phyloP scores from a whole-genome alignment of 495 filamentous ascomycete species.

The Aspergillus sclerotiicarbonarius region DNA sequence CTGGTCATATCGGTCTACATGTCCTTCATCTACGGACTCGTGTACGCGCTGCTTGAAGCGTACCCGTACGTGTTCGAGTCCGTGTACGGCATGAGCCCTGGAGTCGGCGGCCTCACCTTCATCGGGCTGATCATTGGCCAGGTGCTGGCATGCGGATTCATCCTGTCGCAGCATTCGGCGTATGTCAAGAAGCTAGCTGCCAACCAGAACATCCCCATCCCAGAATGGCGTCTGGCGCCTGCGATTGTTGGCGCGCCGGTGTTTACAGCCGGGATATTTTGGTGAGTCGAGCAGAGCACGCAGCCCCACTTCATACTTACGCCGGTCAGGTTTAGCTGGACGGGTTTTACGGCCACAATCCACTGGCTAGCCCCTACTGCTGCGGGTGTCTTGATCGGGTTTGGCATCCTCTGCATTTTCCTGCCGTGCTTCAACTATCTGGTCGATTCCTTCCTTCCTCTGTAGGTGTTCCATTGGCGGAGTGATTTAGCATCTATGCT shows the following conservation, averaged over 20 bases:
- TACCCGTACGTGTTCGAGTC: slow-evolving; percentile 27
- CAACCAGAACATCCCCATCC: slow-evolving; percentile 63
- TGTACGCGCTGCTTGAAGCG: slow-evolving; percentile 33
- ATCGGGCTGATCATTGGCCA: slow-evolving; percentile 24
- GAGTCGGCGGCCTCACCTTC: slow-evolving; percentile 20
- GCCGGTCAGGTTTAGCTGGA: slow-evolving; percentile 41
- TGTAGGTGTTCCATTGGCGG: slow-evolving; percentile 40
- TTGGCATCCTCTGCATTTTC: slow-evolving; percentile 26
- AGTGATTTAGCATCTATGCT: background rate
- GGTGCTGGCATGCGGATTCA: slow-evolving; percentile 27
- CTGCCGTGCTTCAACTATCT: slow-evolving; percentile 27
- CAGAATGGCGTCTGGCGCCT: slow-evolving; percentile 33
- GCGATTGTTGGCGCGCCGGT: slow-evolving; percentile 49
- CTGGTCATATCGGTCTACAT: slow-evolving; percentile 33
- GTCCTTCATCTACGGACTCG: slow-evolving; percentile 29
- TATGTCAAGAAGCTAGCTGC: slow-evolving; percentile 59
- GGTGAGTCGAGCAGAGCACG: too few species aligned
- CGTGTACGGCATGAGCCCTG: slow-evolving; percentile 20
- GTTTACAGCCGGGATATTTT: slow-evolving; percentile 56
- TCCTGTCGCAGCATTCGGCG: slow-evolving; percentile 59
- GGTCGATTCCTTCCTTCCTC: slow-evolving; percentile 48
- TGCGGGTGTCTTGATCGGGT: slow-evolving; percentile 18
- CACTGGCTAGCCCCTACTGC: slow-evolving; percentile 23
- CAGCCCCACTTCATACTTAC: too few species aligned
- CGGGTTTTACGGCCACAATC: slow-evolving; percentile 19